Evolutionary conservation across 352 stramenopile genomes (phyloP), one percentile per base, ranked within the genome.

Genomic region (Phytophthora pisi): DNA sequence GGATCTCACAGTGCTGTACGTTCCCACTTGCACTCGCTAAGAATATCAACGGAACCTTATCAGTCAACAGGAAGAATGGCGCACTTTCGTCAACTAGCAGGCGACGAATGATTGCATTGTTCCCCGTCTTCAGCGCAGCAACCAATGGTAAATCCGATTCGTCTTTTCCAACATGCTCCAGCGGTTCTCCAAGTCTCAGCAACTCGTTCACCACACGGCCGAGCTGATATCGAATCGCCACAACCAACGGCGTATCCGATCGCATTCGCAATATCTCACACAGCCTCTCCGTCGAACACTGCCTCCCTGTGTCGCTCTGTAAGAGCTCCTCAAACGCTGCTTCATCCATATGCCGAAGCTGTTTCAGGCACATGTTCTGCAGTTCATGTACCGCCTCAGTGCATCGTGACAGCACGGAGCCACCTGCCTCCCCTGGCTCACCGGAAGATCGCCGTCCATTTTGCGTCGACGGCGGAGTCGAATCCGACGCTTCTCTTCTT

Each of bases 161-260:
- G 31, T 85, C 74, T 9, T 75, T 65, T 15, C 69, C 64, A 38
- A 82, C 66, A n/a, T 53, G 57, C 51, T 92, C 72, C 1, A 91
- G 76, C 1, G 79, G 65, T 46, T 92, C 82, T 15, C 77, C 80
- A 9, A 78, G 58, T 11, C 74, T 69, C 38, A 96, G 54, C 4
- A 96, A 45, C 49, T 93, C 86, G 54, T 96, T 89, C n/a, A 96
- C 88, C 3, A 84, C 88, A 7, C 85, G 86, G 4, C 80, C 81
- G 20, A 94, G 69, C 28, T 96, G 83, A 54, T 93, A 93, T n/a
- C 86, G 80, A 23, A 96, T 82, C 3, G 88, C 86, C 1, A 90
- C 79, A 53, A 92, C 83, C 4, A 96, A 64, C 7, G 88, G 86
- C 0, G 78, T 80, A 42, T 81, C 70, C 0, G 86, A 93, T 18